These are phyloP conservation scores for Boletus subcaerulescens DNA, from an alignment of 768 basidiomycete genomes.

Conservation along the genomic window DNA sequence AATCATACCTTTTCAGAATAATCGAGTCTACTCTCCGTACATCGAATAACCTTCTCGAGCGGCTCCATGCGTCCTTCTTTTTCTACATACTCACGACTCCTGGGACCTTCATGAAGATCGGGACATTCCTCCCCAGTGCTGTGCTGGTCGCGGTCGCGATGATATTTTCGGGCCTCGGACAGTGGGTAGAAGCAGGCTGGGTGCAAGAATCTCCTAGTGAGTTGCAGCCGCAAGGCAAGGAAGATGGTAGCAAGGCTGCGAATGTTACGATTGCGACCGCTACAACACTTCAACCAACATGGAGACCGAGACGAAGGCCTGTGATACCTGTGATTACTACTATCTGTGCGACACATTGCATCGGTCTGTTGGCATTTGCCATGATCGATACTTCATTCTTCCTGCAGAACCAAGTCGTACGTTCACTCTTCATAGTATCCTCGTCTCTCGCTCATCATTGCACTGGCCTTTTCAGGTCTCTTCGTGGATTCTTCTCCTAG, in stretches of 20 bases:
- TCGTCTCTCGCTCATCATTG: slow-evolving; percentile 13
- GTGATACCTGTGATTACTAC: slow-evolving; percentile 52
- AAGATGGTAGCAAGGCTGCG: slow-evolving; percentile 10
- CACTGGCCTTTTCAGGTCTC: slow-evolving; percentile 21
- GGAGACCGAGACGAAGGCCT: slow-evolving; percentile 43
- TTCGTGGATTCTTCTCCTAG: slow-evolving; percentile 31
- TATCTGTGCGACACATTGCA: slow-evolving; percentile 52
- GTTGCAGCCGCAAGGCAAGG: slow-evolving; percentile 1
- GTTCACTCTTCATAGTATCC: slow-evolving; percentile 4
- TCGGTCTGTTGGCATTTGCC: slow-evolving; percentile 53
- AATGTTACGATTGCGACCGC: background rate
- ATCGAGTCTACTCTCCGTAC: slow-evolving; percentile 88
- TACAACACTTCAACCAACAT: background rate
- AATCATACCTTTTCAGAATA: slow-evolving; percentile 43
- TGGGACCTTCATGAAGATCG: slow-evolving; percentile 80
- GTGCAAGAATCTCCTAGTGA: slow-evolving; percentile 4
- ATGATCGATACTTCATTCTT: slow-evolving; percentile 46
- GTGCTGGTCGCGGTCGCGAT: slow-evolving; percentile 81
- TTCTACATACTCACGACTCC: slow-evolving; percentile 71
- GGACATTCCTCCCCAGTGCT: slow-evolving; percentile 84
- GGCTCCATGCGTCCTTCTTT: slow-evolving; percentile 97
- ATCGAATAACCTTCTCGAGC: slow-evolving; percentile 90
- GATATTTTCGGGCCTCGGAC: slow-evolving; percentile 77
- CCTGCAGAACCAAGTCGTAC: slow-evolving; percentile 40
- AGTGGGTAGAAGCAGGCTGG: slow-evolving; percentile 72